Evolutionary conservation across 2,329 filamentous ascomycete species (phyloP), one percentile per base, ranked within the genome.

Genomic region (Colletotrichum zoysiae): DNA sequence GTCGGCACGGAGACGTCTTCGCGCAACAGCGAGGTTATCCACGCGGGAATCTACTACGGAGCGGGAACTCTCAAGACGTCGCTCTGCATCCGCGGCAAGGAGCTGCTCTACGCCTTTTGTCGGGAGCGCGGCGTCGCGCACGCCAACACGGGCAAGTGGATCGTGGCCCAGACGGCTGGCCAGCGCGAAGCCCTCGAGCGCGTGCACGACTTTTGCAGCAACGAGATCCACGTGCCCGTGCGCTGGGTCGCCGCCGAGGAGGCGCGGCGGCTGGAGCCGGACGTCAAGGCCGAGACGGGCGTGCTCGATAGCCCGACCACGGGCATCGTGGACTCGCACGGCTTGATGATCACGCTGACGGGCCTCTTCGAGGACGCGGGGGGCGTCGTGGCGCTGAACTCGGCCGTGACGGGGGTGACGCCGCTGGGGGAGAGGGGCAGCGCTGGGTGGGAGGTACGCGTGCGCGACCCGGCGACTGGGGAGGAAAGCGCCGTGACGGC

Each of bases 11-110:
- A 98, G 84, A 97, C 95, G 0, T 95, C 92, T 74, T 93, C 92
- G 75, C 91, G 95, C 76, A 98, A 97, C 84, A 95, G 93, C 78
- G 95, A 98, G 87, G 95, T 98, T 67, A 97, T 99, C 76, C 96
- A 99, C 81, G 96, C 94, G 1, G 96, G 96, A 18, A 88, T 98
- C 74, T 98, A 98, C 87, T 98, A 98, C 82, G 93, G 93, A 20
- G 79, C 86, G 7, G 82, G 84, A 51, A 92, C 91, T 1, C 89
- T 98, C 65, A 99, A 99, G 83, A 94, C 95, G 1, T 83, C 84
- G 20, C 89, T 99, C 16, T 99, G 96, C 83, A 86, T 98, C 74
- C 84, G 86, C 42, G 96, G 96, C 71, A 91, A 91, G 76, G 79
- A 91, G 42, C 85, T 94, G 79, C 85, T 98, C 71, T 99, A 99